These are phyloP conservation scores for Asterella californica DNA, from an alignment of 225 moss, liverwort and hornwort species.

Conservation along the genomic window DNA sequence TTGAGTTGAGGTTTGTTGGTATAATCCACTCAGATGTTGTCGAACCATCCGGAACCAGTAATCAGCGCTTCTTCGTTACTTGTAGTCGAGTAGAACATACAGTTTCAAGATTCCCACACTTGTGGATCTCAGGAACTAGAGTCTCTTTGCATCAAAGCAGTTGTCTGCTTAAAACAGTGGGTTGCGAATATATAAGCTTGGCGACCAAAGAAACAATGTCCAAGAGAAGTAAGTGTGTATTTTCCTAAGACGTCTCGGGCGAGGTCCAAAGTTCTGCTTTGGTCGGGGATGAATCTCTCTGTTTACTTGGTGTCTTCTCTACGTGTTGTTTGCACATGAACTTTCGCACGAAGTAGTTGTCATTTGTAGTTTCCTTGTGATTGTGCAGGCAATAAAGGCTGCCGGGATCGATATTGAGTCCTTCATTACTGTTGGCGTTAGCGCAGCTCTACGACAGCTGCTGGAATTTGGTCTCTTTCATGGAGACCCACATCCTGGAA, in stretches of 20 bases:
- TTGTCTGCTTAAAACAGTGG: not conserved
- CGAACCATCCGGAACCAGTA: not conserved
- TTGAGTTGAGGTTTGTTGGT: not conserved
- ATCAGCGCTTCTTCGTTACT: not conserved
- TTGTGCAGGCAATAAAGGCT: conserved; percentile 73
- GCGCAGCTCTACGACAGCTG: conserved; percentile 92
- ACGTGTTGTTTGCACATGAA: too few relatives aligned
- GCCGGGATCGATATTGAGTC: conserved; percentile 94
- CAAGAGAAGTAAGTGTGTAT: too few relatives aligned
- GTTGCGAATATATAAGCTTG: not conserved
- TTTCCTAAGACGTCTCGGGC: too few relatives aligned
- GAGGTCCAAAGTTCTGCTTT: not conserved
- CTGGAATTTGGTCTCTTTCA: conserved; percentile 98
- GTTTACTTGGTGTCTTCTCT: too few relatives aligned
- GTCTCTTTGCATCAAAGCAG: too few relatives aligned
- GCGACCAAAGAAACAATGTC: too few relatives aligned
- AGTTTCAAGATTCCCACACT: too few relatives aligned
- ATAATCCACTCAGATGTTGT: not conserved
- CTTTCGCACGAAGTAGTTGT: not conserved
- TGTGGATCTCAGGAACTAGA: too few relatives aligned
- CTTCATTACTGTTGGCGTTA: conserved; percentile 96
- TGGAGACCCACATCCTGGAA: conserved; percentile 98
- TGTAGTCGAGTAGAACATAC: too few relatives aligned
- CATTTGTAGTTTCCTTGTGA: too few relatives aligned
- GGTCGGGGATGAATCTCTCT: not conserved